Base-by-base conservation (phyloP, 805 yeast genomes). In the Candida orba region DNA sequence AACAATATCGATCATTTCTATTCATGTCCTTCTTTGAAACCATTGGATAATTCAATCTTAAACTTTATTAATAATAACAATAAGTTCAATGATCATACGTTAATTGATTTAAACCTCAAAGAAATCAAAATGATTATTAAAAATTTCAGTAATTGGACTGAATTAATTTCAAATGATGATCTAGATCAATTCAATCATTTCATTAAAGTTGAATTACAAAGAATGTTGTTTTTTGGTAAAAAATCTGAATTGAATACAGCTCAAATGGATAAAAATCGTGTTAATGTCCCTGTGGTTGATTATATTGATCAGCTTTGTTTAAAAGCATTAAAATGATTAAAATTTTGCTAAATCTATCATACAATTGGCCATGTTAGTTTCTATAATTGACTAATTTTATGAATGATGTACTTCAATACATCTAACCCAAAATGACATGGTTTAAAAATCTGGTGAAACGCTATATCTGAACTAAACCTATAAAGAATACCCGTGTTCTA, bases 181-280 rank as follows among this genome's bases (percentile, higher is more conserved):
- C 23, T 32, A 17, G 25, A 40, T 17, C 27, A 40, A 3, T 24
- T 43, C 4, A 37, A 37, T 30, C 37, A 41, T 15, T 38, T 34
- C 9, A 34, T 42, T 56, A 64, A 57, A 43, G 57, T 71, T 34
- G 86, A 81, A 49, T 44, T 76, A 7, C 83, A 79, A 46, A 64
- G 86, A 47, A 81, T 80, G 39, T 52, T 81, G 56, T 66, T 73
- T 40, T 66, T 79, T 12, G 63, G 65, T 34, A 75, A 72, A 47
- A 81, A 81, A 54, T 73, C 81, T 4, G 90, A 83, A 59, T 72
- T 82, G 73, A 78, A 73, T 49, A 66, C 64, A 18, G 56, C 62
- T 39, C 48, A 46, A 38, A 22, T 36, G 25, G 23, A 36, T 17
- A 18, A 43, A 10, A 22, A 34, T 14, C 8, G 10, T 7, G 12